Base-by-base conservation (phyloP, 2,329 filamentous ascomycete genomes). In the Arthrobotrys musiformis region DNA sequence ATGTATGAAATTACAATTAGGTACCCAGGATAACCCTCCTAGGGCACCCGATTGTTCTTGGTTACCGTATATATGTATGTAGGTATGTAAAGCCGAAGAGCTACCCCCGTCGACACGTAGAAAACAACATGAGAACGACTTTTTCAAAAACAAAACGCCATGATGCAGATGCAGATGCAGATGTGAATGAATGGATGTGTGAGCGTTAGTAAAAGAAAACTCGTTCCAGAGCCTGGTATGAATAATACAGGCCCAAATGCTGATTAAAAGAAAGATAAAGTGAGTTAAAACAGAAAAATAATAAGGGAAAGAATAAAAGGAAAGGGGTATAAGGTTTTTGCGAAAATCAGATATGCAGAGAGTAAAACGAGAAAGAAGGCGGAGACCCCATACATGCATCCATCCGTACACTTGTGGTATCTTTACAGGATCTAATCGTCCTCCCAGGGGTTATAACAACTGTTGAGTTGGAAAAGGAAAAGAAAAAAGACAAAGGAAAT, bases 71-170 rank as follows among this genome's bases (percentile, higher is more conserved):
- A 2, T 15, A 56, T 8, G 30, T 56, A 28, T 1, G 44, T n/a
- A n/a, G n/a, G n/a, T n/a, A 7, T 46, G 3, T 19, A 52, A 52
- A 28, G 17, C 13, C 19, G 44, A 48, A 5, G 15, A 15, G 48
- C 4, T 26, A 52, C 30, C 30, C 24, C 50, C 50, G 35, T 56
- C 50, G 35, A 52, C 48, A 52, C 15, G 24, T 15, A 58, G 24
- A 24, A n/a, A 58, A 58, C 4, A 58, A n/a, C n/a, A n/a, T n/a
- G 33, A 24, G 26, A 58, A 42, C 40, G 40, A 42, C 40, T 42
- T 42, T 42, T 42, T 42, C 17, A 40, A n/a, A n/a, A 35, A 17
- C 30, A 58, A 40, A 58, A 58, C 54, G 54, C 54, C 54, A 40
- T 58, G 33, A 1, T 58, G 15, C 24, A 26, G n/a, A 58, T 58